Conservation (phyloP, 805 yeast species). For the Phaffomyces antillensis region DNA sequence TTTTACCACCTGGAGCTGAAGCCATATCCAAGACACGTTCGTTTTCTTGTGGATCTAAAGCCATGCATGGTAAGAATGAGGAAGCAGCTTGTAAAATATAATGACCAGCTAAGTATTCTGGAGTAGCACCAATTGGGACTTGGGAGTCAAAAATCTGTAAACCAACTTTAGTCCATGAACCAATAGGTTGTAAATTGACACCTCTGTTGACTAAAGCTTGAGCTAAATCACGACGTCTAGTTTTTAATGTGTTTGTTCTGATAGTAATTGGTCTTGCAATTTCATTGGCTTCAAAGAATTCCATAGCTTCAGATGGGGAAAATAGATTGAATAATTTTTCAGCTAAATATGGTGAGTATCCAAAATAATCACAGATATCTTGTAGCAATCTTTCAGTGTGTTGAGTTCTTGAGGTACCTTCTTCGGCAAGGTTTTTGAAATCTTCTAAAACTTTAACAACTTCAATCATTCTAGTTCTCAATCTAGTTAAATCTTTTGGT, state of each 20-base stretch:
- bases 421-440: constrained; percentile 75
- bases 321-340: constrained; percentile 89
- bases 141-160: constrained; percentile 95
- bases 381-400: constrained; percentile 69
- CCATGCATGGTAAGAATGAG: constrained; percentile 96
- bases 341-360: constrained; percentile 86
- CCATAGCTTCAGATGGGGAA: constrained; percentile 94
- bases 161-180: constrained; percentile 97
- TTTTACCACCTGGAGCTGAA: constrained; percentile 99
- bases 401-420: constrained; percentile 79
- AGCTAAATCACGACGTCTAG: constrained; percentile 93
- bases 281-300: constrained; percentile 97
- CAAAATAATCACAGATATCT: constrained; percentile 91
- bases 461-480: constrained; percentile 93
- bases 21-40: constrained; percentile 98
- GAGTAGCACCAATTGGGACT: constrained; percentile 99
- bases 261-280: constrained; percentile 94
- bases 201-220: constrained; percentile 94
- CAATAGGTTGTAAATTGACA: constrained; percentile 94
- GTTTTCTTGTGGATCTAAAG: constrained; percentile 92
- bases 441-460: constrained; percentile 90
- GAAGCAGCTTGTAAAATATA: constrained; percentile 98
- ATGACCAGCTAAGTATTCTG: constrained; percentile 97
- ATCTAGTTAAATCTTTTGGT: constrained; percentile 70
- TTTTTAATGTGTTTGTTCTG: constrained; percentile 92